These are phyloP conservation scores for Lotus japonicus DNA, from an alignment of 306 rosid genomes.

Conservation along the genomic window DNA sequence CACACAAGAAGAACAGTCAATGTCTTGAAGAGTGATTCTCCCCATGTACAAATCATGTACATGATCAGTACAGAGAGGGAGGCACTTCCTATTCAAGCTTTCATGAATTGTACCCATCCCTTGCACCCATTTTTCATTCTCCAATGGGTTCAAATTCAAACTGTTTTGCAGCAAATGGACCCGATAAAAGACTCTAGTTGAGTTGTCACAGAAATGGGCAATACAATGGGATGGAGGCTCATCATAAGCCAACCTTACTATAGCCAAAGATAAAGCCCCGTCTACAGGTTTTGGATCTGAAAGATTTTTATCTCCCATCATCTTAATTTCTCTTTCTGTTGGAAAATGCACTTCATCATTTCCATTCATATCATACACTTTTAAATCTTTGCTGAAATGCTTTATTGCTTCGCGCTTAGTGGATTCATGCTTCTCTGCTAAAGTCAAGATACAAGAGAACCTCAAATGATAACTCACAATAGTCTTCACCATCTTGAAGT, in stretches of 20 bases:
- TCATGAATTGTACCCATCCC: conserved; percentile 72
- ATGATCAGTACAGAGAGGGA: conserved; percentile 77
- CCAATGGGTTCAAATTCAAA: conserved; percentile 42
- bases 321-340: conserved; percentile 78
- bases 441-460: conserved; percentile 83
- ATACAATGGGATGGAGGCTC: conserved; percentile 54
- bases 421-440: conserved; percentile 89
- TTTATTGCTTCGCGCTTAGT: conserved; percentile 69
- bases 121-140: conserved; percentile 54
- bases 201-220: conserved; percentile 77
- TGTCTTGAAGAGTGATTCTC: conserved; percentile 61
- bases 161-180: conserved; percentile 53
- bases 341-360: conserved; percentile 70
- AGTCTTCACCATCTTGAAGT: conserved; percentile 77
- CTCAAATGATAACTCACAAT: conserved; percentile 77
- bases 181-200: conserved; percentile 50
- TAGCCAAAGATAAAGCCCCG: conserved; percentile 56
- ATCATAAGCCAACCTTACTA: conserved; percentile 68
- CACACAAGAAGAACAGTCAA: conserved; percentile 52
- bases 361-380: conserved; percentile 54
- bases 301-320: conserved; percentile 84
- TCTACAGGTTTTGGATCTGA: conserved; percentile 82
- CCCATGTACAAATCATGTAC: conserved; percentile 60
- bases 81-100: conserved; percentile 58
- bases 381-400: conserved; percentile 82